Conservation (phyloP, 805 yeast genomes). For the Tanozyma kutaoensis region DNA sequence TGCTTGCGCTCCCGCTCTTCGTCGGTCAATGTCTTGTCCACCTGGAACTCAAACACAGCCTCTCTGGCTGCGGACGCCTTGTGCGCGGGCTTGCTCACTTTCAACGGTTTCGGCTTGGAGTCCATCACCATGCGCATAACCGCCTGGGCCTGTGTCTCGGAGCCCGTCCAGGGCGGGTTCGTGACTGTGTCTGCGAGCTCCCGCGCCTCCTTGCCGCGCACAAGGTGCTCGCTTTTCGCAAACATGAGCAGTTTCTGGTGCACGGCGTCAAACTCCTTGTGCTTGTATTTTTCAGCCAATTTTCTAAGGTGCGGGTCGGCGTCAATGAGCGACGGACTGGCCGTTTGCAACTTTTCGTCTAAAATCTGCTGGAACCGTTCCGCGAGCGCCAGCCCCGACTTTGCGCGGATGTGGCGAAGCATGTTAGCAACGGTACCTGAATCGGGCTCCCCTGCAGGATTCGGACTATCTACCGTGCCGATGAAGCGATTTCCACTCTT, state of each 20-base stretch:
- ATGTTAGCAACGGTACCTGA: too few species aligned
- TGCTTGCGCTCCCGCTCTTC: slow-evolving; percentile 23
- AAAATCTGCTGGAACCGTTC: not conserved
- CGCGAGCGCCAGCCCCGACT: slow-evolving; percentile 1
- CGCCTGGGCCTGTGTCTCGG: slow-evolving; percentile 1
- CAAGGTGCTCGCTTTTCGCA: not conserved
- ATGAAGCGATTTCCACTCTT: too few species aligned
- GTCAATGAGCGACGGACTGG: not conserved
- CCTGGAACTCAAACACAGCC: slow-evolving; percentile 46
- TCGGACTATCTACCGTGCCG: too few species aligned
- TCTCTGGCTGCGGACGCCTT: slow-evolving; percentile 47
- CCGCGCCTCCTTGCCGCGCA: slow-evolving; percentile 1
- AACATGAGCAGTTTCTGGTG: not conserved
- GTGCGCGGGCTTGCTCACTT: not conserved
- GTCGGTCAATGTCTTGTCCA: slow-evolving; percentile 22
- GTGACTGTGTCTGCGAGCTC: slow-evolving; percentile 1
- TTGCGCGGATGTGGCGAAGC: too few species aligned
- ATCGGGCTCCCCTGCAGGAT: too few species aligned
- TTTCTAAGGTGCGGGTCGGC: not conserved
- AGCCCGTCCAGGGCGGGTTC: slow-evolving; percentile 5
- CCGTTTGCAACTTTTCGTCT: not conserved
- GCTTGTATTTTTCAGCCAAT: not conserved
- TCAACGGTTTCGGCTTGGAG: not conserved
- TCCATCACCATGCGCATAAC: not conserved
- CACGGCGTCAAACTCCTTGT: not conserved